These are phyloP conservation scores for Ceratobasidium sp. DNA, from an alignment of 1,284 basidiomycete species.

Conservation along the genomic window DNA sequence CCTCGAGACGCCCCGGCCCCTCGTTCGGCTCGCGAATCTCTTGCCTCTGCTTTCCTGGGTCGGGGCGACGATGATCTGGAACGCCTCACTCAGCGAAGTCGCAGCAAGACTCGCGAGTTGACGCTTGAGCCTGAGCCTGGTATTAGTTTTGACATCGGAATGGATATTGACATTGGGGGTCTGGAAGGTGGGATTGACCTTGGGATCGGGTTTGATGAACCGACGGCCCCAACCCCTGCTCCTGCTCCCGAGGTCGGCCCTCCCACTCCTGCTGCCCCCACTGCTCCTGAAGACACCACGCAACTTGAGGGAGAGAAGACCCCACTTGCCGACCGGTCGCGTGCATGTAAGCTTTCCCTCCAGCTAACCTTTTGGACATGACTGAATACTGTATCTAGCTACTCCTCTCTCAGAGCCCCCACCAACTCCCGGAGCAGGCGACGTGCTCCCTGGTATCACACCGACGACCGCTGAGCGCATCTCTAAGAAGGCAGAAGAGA, in stretches of 20 bases:
- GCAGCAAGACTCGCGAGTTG: conserved; percentile 64
- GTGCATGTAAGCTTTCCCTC: conserved; percentile 63
- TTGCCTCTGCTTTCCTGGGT: conserved; percentile 65
- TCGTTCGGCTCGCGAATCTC: conserved; percentile 59
- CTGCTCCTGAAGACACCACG: conserved; percentile 50
- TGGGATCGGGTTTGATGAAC: conserved; percentile 64
- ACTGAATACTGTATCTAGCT: conserved; percentile 54
- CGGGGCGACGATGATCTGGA: conserved; percentile 60
- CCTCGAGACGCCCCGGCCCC: conserved; percentile 69
- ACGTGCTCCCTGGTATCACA: conserved; percentile 53
- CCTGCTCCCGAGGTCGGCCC: conserved; percentile 49
- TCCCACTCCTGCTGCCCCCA: conserved; percentile 3
- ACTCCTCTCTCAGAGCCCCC: conserved; percentile 75
- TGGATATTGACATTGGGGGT: conserved; percentile 61
- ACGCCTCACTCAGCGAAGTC: conserved; percentile 63
- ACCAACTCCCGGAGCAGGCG: conserved; percentile 66
- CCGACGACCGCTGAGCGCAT: conserved; percentile 57
- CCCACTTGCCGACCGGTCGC: conserved; percentile 63
- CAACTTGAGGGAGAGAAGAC: conserved; percentile 48
- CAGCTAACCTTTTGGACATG: too few species aligned
- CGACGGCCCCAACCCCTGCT: conserved; percentile 13
- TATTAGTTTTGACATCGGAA: conserved; percentile 34
- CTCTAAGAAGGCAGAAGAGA: conserved; percentile 50
- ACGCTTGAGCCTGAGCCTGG: conserved; percentile 66
- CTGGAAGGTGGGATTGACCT: conserved; percentile 62